Evolutionary conservation across 129 eudicot genomes (phyloP).

Genomic region (sunflower (Helianthus annuus)): HanXRQr2.0-SUNRISE NC_035433.2:1812761-1813260

Average conservation of each 20-base stretch:
- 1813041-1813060: conserved; percentile 70
- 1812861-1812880: neutral
- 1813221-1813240: conserved; percentile 65
- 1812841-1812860: conserved; percentile 59
- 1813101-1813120: conserved; percentile 72
- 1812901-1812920: neutral
- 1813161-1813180: conserved; percentile 49
- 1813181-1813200: conserved; percentile 26
- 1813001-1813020: conserved; percentile 82
- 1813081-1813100: conserved; percentile 68
- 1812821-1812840: conserved; percentile 43
- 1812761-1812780: conserved; percentile 61
- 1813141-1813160: conserved; percentile 84
- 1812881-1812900: neutral
- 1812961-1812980: conserved; percentile 81
- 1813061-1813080: conserved; percentile 84
- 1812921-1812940: conserved; percentile 46
- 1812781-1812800: conserved; percentile 70
- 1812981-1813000: conserved; percentile 85
- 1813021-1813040: conserved; percentile 90
- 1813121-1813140: conserved; percentile 78
- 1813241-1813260: conserved; percentile 35
- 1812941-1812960: conserved; percentile 72
- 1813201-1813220: conserved; percentile 75
- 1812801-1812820: conserved; percentile 49